These are phyloP conservation scores for Gracilaria gracilis DNA, from an alignment of 23 red algal species.

Conservation along the genomic window DNA sequence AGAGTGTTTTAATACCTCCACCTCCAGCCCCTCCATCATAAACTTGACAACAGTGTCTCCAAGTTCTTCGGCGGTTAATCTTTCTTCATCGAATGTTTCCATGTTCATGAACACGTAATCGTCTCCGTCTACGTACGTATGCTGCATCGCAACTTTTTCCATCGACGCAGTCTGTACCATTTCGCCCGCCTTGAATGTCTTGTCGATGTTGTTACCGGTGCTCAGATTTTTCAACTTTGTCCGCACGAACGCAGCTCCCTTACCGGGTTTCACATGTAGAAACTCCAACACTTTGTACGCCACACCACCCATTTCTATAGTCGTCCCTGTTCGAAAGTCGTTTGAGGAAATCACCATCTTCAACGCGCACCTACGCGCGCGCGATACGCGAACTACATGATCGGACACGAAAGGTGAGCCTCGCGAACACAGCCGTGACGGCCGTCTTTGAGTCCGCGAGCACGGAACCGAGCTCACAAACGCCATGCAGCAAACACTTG, in stretches of 20 bases:
- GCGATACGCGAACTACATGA: background rate
- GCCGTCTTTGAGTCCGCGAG: background rate
- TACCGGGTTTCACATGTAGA: slow-evolving; percentile 98
- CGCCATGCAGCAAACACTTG: background rate
- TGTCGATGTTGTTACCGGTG: slow-evolving; percentile 81
- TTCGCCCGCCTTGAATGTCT: slow-evolving; percentile 96
- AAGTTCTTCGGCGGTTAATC: slow-evolving; percentile 51
- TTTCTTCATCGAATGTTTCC: slow-evolving; percentile 94
- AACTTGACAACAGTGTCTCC: slow-evolving; percentile 76
- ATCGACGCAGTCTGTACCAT: slow-evolving; percentile 71
- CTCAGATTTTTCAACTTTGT: slow-evolving; percentile 95
- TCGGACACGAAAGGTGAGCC: background rate
- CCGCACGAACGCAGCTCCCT: slow-evolving; percentile 97
- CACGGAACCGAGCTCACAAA: background rate
- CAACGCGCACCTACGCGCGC: background rate
- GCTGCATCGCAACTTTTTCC: slow-evolving; percentile 89
- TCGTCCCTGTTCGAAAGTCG: slow-evolving; percentile 87
- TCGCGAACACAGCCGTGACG: background rate
- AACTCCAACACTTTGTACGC: slow-evolving; percentile 83
- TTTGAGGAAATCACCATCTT: slow-evolving; percentile 72
- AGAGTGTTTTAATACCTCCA: slow-evolving; percentile 79
- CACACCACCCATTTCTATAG: slow-evolving; percentile 83
- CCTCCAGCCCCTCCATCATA: slow-evolving; percentile 82
- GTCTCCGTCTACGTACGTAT: slow-evolving; percentile 91
- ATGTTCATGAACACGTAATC: slow-evolving; percentile 98